These are phyloP conservation scores for Pythium aquatile DNA, from an alignment of 352 stramenopile species.

Conservation along the genomic window DNA sequence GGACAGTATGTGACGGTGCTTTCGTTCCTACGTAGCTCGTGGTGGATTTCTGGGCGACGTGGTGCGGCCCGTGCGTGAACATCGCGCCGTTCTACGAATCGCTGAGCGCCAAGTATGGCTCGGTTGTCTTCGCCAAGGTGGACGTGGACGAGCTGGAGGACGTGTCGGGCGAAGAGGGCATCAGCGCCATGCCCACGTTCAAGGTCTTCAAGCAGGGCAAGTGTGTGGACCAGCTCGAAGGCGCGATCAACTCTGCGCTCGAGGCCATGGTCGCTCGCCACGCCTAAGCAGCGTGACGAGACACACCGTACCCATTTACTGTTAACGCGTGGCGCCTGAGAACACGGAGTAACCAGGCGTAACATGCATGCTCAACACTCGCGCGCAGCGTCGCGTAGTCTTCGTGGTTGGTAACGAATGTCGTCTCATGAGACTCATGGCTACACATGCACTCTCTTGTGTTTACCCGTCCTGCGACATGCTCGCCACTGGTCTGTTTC, in stretches of 20 bases:
- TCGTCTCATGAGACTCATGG: neutral
- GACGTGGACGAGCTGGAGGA: constrained; percentile 73
- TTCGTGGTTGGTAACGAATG: neutral
- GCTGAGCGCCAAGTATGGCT: constrained; percentile 54
- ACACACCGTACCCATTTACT: neutral
- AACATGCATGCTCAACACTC: neutral
- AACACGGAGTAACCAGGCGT: neutral
- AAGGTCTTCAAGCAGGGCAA: constrained; percentile 90
- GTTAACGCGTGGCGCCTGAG: neutral
- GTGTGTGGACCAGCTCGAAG: constrained; percentile 87
- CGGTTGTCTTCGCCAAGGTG: constrained; percentile 66
- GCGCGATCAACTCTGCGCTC: constrained; percentile 64
- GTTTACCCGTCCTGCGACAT: neutral
- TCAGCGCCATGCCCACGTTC: constrained; percentile 92
- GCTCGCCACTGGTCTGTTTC: neutral
- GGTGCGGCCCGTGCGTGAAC: constrained; percentile 79
- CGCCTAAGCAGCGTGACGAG: constrained; percentile 11
- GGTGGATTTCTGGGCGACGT: constrained; percentile 85
- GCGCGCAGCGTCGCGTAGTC: neutral
- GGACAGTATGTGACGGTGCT: neutral
- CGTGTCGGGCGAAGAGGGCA: constrained; percentile 37
- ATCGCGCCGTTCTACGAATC: constrained; percentile 79
- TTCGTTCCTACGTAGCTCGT: constrained; percentile 45
- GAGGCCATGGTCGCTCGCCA: constrained; percentile 57
- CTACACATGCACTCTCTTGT: neutral